Conservation (phyloP, 2,329 filamentous ascomycete genomes). For the Pestalotiopsis sp. region DNA sequence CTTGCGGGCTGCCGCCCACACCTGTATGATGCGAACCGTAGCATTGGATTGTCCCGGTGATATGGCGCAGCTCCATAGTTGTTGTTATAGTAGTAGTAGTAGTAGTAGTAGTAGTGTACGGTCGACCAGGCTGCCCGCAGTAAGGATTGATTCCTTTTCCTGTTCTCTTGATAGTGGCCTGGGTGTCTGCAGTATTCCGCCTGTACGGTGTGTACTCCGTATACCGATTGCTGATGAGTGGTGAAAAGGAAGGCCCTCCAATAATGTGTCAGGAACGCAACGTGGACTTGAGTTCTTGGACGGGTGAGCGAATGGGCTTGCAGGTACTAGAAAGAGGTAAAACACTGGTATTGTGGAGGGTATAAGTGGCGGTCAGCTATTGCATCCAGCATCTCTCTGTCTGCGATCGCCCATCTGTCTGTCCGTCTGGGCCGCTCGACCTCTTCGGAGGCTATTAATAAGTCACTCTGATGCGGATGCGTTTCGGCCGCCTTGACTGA, state of each 20-base stretch:
- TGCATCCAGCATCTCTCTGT: neutral
- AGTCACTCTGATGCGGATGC: neutral
- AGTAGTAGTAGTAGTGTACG: too few relatives aligned
- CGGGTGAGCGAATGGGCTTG: neutral
- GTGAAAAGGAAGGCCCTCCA: neutral
- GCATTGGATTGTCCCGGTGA: neutral
- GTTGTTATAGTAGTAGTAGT: too few relatives aligned
- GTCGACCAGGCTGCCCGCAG: neutral
- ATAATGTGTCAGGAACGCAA: neutral
- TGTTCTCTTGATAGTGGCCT: too few relatives aligned
- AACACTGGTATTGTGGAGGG: neutral
- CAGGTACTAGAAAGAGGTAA: neutral
- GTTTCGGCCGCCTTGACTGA: neutral
- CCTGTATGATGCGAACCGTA: conserved; percentile 1
- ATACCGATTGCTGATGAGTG: neutral
- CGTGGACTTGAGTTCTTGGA: neutral
- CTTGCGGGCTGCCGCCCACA: neutral
- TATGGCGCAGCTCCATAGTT: too few relatives aligned
- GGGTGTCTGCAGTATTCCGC: too few relatives aligned
- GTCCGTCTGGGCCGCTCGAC: neutral
- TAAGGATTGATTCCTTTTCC: too few relatives aligned
- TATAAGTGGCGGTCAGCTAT: neutral
- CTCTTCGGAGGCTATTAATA: neutral
- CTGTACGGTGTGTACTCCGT: too few relatives aligned
- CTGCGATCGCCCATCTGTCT: neutral